phyloP scores from a whole-genome alignment of 352 stramenopile species.

The Aphanomyces astaci region DNA sequence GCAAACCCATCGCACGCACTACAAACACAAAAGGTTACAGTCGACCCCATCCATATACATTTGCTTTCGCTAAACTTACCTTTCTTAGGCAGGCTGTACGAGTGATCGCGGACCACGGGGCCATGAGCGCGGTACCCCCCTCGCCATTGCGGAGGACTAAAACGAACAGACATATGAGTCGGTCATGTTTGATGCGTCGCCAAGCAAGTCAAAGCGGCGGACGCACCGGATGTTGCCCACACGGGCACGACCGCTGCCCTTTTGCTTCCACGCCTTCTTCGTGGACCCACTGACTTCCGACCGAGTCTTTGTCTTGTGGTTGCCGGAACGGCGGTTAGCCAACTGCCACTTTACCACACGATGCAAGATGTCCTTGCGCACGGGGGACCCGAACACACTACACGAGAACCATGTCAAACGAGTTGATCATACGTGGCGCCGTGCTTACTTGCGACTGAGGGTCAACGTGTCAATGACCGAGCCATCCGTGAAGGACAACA shows the following conservation, averaged over 20 bases:
- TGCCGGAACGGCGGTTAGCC: slow-evolving; percentile 69
- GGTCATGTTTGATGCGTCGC: neutral
- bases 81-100: slow-evolving; percentile 83
- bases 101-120: slow-evolving; percentile 78
- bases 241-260: slow-evolving; percentile 76
- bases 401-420: neutral
- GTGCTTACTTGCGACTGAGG: slow-evolving; percentile 36
- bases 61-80: no score
- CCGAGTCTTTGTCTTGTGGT: slow-evolving; percentile 85
- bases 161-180: neutral
- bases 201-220: neutral
- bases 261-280: slow-evolving; percentile 84
- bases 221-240: slow-evolving; percentile 66
- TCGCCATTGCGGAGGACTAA: slow-evolving; percentile 73
- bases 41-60: no score
- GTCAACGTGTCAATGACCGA: slow-evolving; percentile 36
- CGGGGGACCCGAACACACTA: slow-evolving; percentile 66
- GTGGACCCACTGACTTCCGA: slow-evolving; percentile 81
- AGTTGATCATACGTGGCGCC: neutral
- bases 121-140: slow-evolving; percentile 79
- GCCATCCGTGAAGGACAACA: slow-evolving; percentile 43
- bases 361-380: slow-evolving; percentile 81
- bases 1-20: slow-evolving; percentile 78
- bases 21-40: no score
- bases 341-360: slow-evolving; percentile 84